Base-by-base conservation (phyloP, 352 stramenopile species). In the Globisporangium mamillatum region DNA sequence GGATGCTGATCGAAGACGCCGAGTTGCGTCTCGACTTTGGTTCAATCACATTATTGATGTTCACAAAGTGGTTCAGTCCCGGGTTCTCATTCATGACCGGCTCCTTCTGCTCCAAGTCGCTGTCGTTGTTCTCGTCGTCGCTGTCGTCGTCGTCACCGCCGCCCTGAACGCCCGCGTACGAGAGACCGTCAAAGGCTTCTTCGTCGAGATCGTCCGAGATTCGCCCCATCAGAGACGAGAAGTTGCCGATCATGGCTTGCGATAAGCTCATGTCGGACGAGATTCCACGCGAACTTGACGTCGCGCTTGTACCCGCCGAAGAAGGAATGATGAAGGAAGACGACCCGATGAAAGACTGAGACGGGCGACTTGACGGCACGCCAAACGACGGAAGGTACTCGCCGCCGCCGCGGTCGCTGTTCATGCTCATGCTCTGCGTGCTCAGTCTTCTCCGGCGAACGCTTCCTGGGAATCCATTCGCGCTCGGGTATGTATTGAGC, bases 191-290 rank as follows among this genome's bases (percentile, higher is more conserved):
- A 24, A 78, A 75, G 32, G 79, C 72, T 48, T 86, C 79, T 34
- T 86, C 81, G 36, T 89, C 81, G 5, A 86, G 59, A 0, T 83
- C 64, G 52, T 93, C 84, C 22, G 80, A 84, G 67, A 91, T 79
- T 0, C 79, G 70, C 1, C 81, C 75, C 34, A 91, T 82, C 7
- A 91, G 60, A 18, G 80, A 78, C 52, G 85, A 89, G 64, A 92
- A 93, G 44, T 86, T 93, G 20, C 82, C 83, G 24, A 91, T 76
- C 77, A 93, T 91, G 8, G 85, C 82, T 48, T 88, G 75, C 9
- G 84, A 85, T 7, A 93, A 67, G 67, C 85, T 92, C 80, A 84
- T 87, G 59, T 91, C 85, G 3, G 80, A 84, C 53, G 80, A 66
- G 54, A 81, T 59, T 50, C 75, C 77, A 20, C 79, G 75, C 14